Percentiles rank a stretch among this genome's conserved stretches.
Evolutionary conservation across 257 asterid genomes (phyloP).

Genomic region (Salvia miltiorrhiza): DNA sequence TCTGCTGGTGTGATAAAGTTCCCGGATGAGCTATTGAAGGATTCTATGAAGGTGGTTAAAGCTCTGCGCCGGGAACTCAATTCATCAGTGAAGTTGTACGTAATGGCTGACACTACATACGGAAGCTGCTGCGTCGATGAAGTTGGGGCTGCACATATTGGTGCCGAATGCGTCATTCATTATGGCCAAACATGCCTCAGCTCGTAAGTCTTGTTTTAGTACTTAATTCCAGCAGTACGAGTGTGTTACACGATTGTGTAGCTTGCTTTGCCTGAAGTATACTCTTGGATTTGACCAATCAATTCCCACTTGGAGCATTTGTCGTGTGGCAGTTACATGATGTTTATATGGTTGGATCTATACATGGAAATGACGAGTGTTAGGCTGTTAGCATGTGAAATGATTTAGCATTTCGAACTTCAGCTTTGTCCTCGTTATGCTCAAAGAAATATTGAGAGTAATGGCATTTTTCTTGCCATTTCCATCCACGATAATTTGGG

Average conservation of each 20-base stretch:
- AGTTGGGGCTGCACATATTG: constrained; percentile 92
- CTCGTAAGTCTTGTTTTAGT: constrained; percentile 50
- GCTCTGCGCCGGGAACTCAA: constrained; percentile 50
- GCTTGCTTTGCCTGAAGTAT: neutral
- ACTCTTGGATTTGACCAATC: neutral
- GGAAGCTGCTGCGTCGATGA: constrained; percentile 97
- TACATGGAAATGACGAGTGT: neutral
- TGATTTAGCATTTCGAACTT: neutral
- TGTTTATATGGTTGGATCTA: neutral
- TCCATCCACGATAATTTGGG: neutral
- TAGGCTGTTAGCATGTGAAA: neutral
- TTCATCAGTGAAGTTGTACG: constrained; percentile 54
- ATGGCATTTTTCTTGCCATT: neutral
- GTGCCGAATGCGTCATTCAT: constrained; percentile 30
- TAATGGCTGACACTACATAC: constrained; percentile 94
- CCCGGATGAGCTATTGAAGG: constrained; percentile 56
- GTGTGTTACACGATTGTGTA: neutral
- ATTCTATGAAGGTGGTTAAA: constrained; percentile 54
- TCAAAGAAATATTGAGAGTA: neutral
- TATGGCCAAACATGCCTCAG: constrained; percentile 71
- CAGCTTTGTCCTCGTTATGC: neutral
- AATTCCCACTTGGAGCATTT: neutral
- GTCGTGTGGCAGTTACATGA: neutral
- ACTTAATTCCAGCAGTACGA: neutral
- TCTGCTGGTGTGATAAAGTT: constrained; percentile 21